A percentile compares a stretch with the other conserved stretches of the same genome.
phyloP scores from a whole-genome alignment of 2,329 filamentous ascomycete genomes.

The Capronia americana region DNA sequence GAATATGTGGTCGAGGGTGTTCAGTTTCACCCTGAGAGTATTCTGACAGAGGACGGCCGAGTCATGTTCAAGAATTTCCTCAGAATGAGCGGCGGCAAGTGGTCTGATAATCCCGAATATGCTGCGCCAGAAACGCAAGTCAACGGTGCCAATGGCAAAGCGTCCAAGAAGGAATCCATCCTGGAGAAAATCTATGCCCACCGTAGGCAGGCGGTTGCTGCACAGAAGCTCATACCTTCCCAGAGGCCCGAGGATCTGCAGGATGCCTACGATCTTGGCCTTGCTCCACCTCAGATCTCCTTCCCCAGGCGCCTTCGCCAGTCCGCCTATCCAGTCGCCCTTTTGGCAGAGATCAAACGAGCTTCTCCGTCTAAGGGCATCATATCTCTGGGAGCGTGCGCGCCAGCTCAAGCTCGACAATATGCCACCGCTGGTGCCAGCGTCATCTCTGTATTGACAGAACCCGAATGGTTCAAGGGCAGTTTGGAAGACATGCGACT shows the following conservation, averaged over 20 bases:
- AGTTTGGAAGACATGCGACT: slow-evolving; percentile 90
- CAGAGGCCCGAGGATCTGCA: slow-evolving; percentile 83
- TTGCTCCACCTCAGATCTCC: slow-evolving; percentile 81
- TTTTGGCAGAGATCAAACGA: slow-evolving; percentile 97
- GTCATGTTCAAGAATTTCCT: slow-evolving; percentile 93
- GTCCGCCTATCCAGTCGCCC: slow-evolving; percentile 83
- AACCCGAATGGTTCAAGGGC: slow-evolving; percentile 99
- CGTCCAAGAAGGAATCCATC: slow-evolving; percentile 72
- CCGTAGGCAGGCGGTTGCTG: slow-evolving; percentile 74
- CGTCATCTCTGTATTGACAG: slow-evolving; percentile 96
- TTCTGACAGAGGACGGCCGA: slow-evolving; percentile 86
- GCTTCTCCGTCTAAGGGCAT: slow-evolving; percentile 96
- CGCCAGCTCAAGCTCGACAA: slow-evolving; percentile 84
- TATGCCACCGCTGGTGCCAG: slow-evolving; percentile 95
- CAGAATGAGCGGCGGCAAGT: slow-evolving; percentile 84
- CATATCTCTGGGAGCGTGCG: slow-evolving; percentile 85
- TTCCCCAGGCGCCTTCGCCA: slow-evolving; percentile 80
- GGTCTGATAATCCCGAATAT: slow-evolving; percentile 55
- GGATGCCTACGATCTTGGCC: slow-evolving; percentile 81
- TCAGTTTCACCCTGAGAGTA: slow-evolving; percentile 97
- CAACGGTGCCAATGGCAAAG: slow-evolving; percentile 35
- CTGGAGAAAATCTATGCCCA: slow-evolving; percentile 88
- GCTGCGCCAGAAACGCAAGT: slow-evolving; percentile 33
- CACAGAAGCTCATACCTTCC: slow-evolving; percentile 84
- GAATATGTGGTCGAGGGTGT: slow-evolving; percentile 91